phyloP scores from a whole-genome alignment of 768 basidiomycete genomes.

The Kwoniella botswanensis region DNA sequence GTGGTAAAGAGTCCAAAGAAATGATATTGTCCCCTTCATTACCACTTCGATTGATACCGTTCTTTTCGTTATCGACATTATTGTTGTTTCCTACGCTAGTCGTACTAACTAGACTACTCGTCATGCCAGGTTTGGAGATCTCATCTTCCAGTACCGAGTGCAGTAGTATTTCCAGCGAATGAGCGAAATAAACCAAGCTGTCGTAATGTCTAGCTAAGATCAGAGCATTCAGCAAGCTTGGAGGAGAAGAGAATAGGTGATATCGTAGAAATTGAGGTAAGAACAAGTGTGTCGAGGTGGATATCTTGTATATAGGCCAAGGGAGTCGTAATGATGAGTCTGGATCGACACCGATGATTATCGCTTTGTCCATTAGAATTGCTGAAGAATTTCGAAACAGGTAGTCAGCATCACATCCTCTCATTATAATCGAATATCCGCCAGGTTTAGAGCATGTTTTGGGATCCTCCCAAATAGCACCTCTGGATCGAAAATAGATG shows the following conservation, averaged over 20 bases:
- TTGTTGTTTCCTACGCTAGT: background rate
- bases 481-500: background rate
- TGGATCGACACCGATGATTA: slow-evolving; percentile 93
- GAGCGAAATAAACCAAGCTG: slow-evolving; percentile 86
- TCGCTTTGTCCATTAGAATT: slow-evolving; percentile 97
- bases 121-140: slow-evolving; percentile 51
- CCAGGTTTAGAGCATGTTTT: too few relatives aligned
- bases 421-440: too few relatives aligned
- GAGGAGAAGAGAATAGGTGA: slow-evolving; percentile 65
- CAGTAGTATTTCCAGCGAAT: slow-evolving; percentile 90
- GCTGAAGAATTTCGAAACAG: slow-evolving; percentile 62
- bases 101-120: background rate
- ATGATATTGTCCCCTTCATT: background rate
- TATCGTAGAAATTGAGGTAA: slow-evolving; percentile 86
- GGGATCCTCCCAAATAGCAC: too few relatives aligned
- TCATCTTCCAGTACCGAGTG: slow-evolving; percentile 93
- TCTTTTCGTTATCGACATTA: background rate
- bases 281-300: slow-evolving; percentile 77
- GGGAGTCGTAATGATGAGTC: slow-evolving; percentile 78
- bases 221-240: slow-evolving; percentile 74
- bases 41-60: background rate
- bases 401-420: too few relatives aligned
- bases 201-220: slow-evolving; percentile 84
- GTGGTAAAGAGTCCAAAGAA: background rate
- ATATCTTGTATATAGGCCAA: slow-evolving; percentile 88